Evolutionary conservation across 169 alveolate species (phyloP).

Genomic region (Sarcocystis neurona): DNA sequence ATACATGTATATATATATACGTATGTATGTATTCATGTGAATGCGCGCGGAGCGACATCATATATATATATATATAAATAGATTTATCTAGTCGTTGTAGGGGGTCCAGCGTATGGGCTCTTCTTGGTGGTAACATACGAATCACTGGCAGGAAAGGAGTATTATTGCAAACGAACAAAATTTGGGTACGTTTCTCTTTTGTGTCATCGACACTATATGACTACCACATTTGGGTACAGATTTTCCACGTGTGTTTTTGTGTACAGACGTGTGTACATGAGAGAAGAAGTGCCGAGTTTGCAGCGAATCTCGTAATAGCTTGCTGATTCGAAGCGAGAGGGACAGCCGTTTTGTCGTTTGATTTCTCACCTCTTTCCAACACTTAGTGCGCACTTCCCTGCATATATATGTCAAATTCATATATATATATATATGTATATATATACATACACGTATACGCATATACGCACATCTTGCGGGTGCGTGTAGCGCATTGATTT

Average conservation of each 20-base stretch:
- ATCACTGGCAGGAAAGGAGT: too few relatives aligned
- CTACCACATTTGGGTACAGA: too few relatives aligned
- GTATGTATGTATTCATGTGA: too few relatives aligned
- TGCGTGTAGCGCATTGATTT: too few relatives aligned
- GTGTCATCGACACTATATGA: background rate
- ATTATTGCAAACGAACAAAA: background rate
- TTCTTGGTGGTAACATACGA: too few relatives aligned
- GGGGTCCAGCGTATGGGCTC: too few relatives aligned
- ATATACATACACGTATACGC: background rate
- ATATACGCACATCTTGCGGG: too few relatives aligned
- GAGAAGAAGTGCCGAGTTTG: background rate
- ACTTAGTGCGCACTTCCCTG: background rate
- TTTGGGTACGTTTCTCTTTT: background rate
- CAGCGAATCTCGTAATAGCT: background rate
- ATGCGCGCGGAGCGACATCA: too few relatives aligned
- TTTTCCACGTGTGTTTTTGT: too few relatives aligned
- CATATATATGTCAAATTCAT: background rate
- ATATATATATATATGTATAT: conserved; percentile 28
- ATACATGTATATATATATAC: too few relatives aligned
- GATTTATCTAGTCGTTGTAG: too few relatives aligned
- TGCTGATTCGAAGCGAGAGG: background rate
- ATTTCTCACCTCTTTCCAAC: background rate
- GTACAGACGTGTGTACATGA: background rate
- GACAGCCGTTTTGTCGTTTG: background rate
- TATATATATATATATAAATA: too few relatives aligned